These are phyloP conservation scores for Vaccinium myrtillus DNA, from an alignment of 148 eudicot species.

Conservation along the genomic window DNA sequence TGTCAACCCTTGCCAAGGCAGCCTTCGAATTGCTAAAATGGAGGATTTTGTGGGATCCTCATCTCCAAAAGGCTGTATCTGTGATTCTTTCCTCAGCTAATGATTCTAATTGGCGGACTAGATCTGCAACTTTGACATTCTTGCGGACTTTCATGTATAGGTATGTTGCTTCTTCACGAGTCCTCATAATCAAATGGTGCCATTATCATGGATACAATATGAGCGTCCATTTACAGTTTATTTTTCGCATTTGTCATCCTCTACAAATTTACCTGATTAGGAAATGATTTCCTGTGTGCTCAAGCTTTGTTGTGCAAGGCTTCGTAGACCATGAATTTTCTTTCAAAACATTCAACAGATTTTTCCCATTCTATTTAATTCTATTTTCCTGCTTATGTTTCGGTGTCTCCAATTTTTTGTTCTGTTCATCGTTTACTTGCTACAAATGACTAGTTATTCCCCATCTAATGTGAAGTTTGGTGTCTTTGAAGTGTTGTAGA, in stretches of 20 bases:
- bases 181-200: neutral
- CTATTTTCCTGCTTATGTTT: neutral
- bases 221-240: neutral
- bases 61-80: slow-evolving; percentile 75
- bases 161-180: slow-evolving; percentile 37
- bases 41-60: slow-evolving; percentile 64
- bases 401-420: neutral
- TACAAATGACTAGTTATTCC: neutral
- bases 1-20: slow-evolving; percentile 92
- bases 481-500: neutral
- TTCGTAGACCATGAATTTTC: neutral
- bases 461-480: neutral
- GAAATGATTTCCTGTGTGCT: neutral
- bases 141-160: slow-evolving; percentile 91
- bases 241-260: neutral
- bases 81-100: slow-evolving; percentile 66
- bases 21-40: slow-evolving; percentile 92
- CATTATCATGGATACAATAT: neutral
- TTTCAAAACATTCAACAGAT: neutral
- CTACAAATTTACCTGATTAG: neutral
- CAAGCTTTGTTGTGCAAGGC: neutral
- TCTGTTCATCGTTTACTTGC: neutral
- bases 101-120: slow-evolving; percentile 97
- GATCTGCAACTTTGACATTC: slow-evolving; percentile 93
- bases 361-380: neutral